phyloP scores from a whole-genome alignment of 257 asterid species.

The Leonotis leonurus region DNA sequence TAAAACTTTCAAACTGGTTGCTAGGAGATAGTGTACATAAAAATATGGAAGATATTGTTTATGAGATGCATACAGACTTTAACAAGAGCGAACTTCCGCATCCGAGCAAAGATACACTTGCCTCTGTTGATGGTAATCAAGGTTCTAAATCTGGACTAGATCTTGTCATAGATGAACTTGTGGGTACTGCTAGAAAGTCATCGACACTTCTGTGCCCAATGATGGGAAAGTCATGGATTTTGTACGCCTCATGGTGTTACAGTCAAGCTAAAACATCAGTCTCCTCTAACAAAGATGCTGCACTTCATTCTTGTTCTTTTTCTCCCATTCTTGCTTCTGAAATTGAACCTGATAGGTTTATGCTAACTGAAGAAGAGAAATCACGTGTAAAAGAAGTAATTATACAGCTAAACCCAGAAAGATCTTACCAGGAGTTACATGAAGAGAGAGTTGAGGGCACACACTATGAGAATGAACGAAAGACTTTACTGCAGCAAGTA shows the following conservation, averaged over 20 bases:
- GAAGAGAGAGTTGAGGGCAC: constrained; percentile 35
- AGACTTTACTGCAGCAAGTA: constrained; percentile 44
- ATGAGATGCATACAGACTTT: constrained; percentile 56
- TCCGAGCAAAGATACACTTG: constrained; percentile 28
- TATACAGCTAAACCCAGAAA: constrained; percentile 37
- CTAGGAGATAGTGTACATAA: constrained; percentile 29
- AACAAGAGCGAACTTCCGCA: constrained; percentile 34
- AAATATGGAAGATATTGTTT: constrained; percentile 45
- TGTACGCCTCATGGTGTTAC: constrained; percentile 94
- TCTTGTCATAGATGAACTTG: constrained; percentile 59
- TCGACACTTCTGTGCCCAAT: constrained; percentile 83
- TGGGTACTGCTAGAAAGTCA: constrained; percentile 60
- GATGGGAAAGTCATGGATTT: constrained; percentile 95
- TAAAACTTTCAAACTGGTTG: constrained; percentile 90
- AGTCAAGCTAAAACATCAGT: constrained; percentile 61
- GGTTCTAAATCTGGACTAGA: constrained; percentile 29
- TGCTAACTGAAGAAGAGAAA: constrained; percentile 61
- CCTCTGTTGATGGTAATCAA: constrained; percentile 29
- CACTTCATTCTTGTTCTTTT: constrained; percentile 50
- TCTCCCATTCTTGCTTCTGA: constrained; percentile 64
- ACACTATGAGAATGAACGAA: constrained; percentile 28
- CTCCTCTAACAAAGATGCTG: constrained; percentile 31
- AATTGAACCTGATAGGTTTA: constrained; percentile 54
- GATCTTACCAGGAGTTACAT: constrained; percentile 26
- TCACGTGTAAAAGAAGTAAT: constrained; percentile 47